phyloP scores from a whole-genome alignment of 768 basidiomycete genomes.

The Chalciporus pseudorubinellus region DNA sequence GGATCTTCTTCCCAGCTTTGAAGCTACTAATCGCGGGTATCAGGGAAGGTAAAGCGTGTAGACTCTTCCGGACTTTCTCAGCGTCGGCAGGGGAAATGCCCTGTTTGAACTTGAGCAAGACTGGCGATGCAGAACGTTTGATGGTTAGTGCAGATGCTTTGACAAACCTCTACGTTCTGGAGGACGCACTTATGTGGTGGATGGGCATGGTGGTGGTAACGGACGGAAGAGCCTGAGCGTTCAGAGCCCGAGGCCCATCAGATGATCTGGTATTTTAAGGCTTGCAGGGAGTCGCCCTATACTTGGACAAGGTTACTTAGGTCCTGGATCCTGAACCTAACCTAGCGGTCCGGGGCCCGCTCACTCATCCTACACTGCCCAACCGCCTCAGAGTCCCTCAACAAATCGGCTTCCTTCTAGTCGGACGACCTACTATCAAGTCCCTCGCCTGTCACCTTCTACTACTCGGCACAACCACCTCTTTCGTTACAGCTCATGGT shows the following conservation, averaged over 20 bases:
- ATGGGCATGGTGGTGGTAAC: constrained; percentile 10
- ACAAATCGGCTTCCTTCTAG: too few species aligned
- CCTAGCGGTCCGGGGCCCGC: too few species aligned
- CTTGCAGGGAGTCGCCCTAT: not conserved
- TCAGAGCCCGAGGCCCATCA: not conserved
- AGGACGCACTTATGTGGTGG: constrained; percentile 24
- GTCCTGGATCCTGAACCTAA: too few species aligned
- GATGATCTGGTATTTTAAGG: not conserved
- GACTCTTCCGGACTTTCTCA: not conserved
- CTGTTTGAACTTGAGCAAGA: constrained; percentile 24
- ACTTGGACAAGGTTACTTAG: too few species aligned
- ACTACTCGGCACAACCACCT: too few species aligned
- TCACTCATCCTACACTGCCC: too few species aligned
- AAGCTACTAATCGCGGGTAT: constrained; percentile 19
- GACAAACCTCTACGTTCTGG: not conserved
- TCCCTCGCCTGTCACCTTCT: too few species aligned
- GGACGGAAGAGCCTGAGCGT: not conserved
- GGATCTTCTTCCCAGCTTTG: constrained; percentile 13
- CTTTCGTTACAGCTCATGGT: too few species aligned
- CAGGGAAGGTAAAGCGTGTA: constrained; percentile 11
- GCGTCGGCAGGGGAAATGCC: constrained; percentile 8
- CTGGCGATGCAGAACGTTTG: not conserved
- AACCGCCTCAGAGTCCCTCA: too few species aligned
- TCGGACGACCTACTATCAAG: too few species aligned
- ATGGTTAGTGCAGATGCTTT: not conserved